These are phyloP conservation scores for Cucumis hystrix DNA, from an alignment of 306 rosid genomes.

Conservation along the genomic window DNA sequence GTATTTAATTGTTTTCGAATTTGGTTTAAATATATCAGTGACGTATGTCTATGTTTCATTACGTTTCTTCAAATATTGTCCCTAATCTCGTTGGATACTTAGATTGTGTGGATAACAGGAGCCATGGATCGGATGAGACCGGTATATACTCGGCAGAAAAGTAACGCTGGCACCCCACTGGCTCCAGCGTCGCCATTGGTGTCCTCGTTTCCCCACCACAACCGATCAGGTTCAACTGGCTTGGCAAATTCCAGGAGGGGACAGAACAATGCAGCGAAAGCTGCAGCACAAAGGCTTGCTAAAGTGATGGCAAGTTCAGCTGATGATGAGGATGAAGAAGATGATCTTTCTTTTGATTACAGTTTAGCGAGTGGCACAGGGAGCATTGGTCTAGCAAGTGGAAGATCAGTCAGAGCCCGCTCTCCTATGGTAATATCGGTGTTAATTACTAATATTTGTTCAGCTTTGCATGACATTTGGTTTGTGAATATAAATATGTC, in stretches of 20 bases:
- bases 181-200: conserved; percentile 42
- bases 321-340: conserved; percentile 49
- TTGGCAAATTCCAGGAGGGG: conserved; percentile 31
- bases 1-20: not conserved
- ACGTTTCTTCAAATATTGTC: not conserved
- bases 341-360: conserved; percentile 45
- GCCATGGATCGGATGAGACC: conserved; percentile 53
- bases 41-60: not conserved
- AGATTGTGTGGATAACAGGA: not conserved
- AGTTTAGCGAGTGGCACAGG: conserved; percentile 26
- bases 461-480: not conserved
- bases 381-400: conserved; percentile 64
- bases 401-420: conserved; percentile 44
- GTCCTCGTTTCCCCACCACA: conserved; percentile 35
- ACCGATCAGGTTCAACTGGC: conserved; percentile 38
- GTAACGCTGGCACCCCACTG: conserved; percentile 28
- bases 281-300: conserved; percentile 98
- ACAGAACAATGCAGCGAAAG: conserved; percentile 59
- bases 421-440: conserved; percentile 44
- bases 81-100: not conserved
- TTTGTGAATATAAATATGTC: not conserved
- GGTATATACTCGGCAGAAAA: conserved; percentile 39
- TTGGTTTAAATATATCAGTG: not conserved
- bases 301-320: conserved; percentile 67
- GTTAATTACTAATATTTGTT: not conserved